Conservation (phyloP, 139 green algal species). For the Chlamydomonas incerta region DNA sequence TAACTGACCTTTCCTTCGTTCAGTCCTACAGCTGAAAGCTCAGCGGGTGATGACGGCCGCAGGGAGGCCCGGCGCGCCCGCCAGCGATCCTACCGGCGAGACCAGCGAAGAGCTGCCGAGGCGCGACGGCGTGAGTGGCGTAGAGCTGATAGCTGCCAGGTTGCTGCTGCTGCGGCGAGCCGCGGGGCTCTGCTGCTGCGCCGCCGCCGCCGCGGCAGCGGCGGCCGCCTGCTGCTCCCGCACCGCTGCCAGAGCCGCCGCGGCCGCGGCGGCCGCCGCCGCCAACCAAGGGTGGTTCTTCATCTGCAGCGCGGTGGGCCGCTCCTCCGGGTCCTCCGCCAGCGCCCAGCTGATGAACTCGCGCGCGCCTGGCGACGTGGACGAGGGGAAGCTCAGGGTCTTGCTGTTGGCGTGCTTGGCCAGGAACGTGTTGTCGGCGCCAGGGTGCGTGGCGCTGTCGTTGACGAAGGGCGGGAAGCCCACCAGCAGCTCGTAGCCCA, state of each 20-base stretch:
- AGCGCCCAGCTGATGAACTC: constrained; percentile 55
- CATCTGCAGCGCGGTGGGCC: constrained; percentile 52
- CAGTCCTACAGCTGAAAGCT: no score
- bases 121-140: neutral
- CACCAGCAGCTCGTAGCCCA: constrained; percentile 57
- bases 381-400: neutral
- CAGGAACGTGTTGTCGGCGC: neutral
- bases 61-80: no score
- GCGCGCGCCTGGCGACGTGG: neutral
- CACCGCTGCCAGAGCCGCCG: neutral
- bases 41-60: no score
- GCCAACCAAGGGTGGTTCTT: constrained; percentile 59
- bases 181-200: neutral
- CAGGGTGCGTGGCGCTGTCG: neutral
- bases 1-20: no score
- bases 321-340: constrained; percentile 41
- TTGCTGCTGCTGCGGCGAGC: neutral
- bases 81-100: neutral
- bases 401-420: neutral
- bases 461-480: constrained; percentile 54
- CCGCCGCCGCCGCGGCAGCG: no score
- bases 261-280: neutral
- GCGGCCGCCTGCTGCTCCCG: neutral
- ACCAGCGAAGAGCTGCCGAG: constrained; percentile 2
- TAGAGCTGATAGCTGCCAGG: neutral